Percentiles rank a stretch among this genome's conserved stretches.
These are phyloP conservation scores for Cutaneotrichosporon dermatis DNA, from an alignment of 1,284 basidiomycete genomes.

Conservation along the genomic window DNA sequence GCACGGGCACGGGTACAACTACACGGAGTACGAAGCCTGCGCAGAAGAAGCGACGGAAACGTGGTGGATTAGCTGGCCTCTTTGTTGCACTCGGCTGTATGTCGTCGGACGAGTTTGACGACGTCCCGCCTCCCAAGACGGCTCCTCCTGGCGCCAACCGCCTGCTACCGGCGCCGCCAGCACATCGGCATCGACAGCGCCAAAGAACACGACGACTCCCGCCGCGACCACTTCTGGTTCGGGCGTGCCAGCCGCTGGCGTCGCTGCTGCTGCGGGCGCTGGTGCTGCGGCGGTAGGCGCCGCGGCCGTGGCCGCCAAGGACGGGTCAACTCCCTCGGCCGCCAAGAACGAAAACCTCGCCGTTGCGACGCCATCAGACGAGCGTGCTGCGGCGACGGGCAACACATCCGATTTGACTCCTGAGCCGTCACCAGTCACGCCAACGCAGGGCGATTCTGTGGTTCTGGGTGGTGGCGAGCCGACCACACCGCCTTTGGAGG, in stretches of 20 bases:
- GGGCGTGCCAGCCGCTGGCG: not conserved
- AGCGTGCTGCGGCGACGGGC: too few relatives aligned
- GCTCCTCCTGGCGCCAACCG: slow-evolving; percentile 4
- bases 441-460: not conserved
- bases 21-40: slow-evolving; percentile 2
- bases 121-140: slow-evolving; percentile 22
- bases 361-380: not conserved
- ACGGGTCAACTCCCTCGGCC: not conserved
- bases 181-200: not conserved
- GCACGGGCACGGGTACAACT: not conserved
- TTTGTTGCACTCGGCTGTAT: slow-evolving; percentile 41
- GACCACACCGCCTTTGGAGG: slow-evolving; percentile 33
- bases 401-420: not conserved
- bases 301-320: not conserved
- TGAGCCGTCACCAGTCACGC: not conserved
- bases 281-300: slow-evolving; percentile 1
- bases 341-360: not conserved
- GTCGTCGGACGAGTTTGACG: slow-evolving; percentile 42
- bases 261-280: not conserved
- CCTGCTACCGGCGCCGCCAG: not conserved
- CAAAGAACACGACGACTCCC: not conserved
- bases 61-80: slow-evolving; percentile 36
- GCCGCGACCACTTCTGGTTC: not conserved
- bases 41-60: slow-evolving; percentile 40
- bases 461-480: slow-evolving; percentile 22